A percentile compares a stretch with the other conserved stretches of the same genome.
Conservation (phyloP, 129 eudicot species). For the Tagetes patula region DNA sequence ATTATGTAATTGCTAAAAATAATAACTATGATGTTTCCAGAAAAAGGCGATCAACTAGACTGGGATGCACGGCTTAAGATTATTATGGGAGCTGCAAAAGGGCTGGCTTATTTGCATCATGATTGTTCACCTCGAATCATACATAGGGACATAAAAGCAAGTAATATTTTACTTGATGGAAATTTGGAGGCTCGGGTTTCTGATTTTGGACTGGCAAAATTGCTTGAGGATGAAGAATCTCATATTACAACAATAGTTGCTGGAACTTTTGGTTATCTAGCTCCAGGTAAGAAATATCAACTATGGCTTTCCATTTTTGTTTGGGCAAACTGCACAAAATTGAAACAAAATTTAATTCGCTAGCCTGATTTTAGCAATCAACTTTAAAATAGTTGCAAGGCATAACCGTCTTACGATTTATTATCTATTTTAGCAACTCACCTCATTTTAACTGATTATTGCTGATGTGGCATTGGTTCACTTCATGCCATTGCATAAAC, state of each 20-base stretch:
- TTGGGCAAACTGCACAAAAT: background rate
- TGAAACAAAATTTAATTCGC: background rate
- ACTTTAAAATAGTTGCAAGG: background rate
- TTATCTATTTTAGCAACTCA: background rate
- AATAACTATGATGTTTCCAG: constrained; percentile 36
- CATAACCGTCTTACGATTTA: background rate
- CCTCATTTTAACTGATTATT: background rate
- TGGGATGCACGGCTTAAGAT: constrained; percentile 88
- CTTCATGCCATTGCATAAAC: background rate
- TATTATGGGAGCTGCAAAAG: constrained; percentile 97
- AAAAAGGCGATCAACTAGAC: constrained; percentile 69
- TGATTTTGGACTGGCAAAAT: constrained; percentile 96
- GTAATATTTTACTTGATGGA: constrained; percentile 95
- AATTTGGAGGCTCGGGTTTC: constrained; percentile 96
- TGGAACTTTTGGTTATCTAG: constrained; percentile 97
- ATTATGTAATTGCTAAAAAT: constrained; percentile 3
- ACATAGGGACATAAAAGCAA: constrained; percentile 95
- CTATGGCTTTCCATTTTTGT: background rate
- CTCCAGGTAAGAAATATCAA: constrained; percentile 67
- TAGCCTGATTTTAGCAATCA: background rate
- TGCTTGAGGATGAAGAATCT: constrained; percentile 96
- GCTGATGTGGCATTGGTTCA: constrained; percentile 1
- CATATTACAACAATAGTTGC: constrained; percentile 99
- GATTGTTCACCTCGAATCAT: constrained; percentile 97
- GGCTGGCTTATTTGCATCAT: constrained; percentile 94